A percentile compares a stretch with the other conserved stretches of the same genome.
Conservation (phyloP, 1,284 basidiomycete species). For the Xerocomus minutiporus region DNA sequence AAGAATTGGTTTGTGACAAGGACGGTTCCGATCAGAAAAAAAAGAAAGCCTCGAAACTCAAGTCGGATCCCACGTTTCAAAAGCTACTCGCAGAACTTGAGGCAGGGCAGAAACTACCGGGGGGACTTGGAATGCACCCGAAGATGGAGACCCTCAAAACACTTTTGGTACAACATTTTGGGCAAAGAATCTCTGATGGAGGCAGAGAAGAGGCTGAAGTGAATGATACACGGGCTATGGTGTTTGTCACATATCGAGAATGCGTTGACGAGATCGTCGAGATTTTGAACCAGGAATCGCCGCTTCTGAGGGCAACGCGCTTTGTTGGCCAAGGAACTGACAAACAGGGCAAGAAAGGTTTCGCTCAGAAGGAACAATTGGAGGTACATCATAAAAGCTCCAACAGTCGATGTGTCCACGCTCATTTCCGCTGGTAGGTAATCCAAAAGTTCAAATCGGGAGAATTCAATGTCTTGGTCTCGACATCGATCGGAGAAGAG, state of each 20-base stretch:
- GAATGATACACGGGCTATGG: conserved; percentile 81
- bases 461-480: conserved; percentile 88
- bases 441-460: conserved; percentile 86
- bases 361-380: conserved; percentile 89
- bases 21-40: conserved; percentile 36
- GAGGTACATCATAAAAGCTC: conserved; percentile 46
- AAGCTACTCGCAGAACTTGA: conserved; percentile 64
- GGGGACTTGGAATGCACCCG: conserved; percentile 71
- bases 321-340: conserved; percentile 93
- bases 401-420: background rate
- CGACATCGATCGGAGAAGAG: conserved; percentile 97
- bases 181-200: conserved; percentile 47
- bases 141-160: conserved; percentile 86
- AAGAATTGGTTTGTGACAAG: conserved; percentile 39
- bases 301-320: conserved; percentile 70
- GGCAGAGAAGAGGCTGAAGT: conserved; percentile 29
- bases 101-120: conserved; percentile 39
- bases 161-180: conserved; percentile 80
- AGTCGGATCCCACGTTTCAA: conserved; percentile 56
- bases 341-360: conserved; percentile 82
- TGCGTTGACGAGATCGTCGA: conserved; percentile 90
- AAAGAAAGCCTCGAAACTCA: conserved; percentile 42
- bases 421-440: conserved; percentile 43
- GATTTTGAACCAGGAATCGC: conserved; percentile 65
- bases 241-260: conserved; percentile 88